Conservation (phyloP, 352 stramenopile species). For the Pseudoperonospora humuli region DNA sequence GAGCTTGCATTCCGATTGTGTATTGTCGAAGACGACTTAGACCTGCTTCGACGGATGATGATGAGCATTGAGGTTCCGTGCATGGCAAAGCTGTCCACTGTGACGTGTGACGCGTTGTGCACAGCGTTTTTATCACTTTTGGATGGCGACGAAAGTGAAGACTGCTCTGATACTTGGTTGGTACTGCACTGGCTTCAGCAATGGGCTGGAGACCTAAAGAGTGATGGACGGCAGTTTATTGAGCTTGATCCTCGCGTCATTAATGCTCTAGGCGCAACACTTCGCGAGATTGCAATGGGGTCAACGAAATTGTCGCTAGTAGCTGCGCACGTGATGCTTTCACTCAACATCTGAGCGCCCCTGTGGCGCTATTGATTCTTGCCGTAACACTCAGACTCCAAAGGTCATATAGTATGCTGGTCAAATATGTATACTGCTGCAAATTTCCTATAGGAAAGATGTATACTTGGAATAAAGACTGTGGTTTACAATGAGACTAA, state of each 20-base stretch:
- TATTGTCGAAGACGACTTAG: conserved; percentile 45
- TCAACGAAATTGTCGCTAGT: conserved; percentile 26
- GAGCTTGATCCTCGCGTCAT: no score
- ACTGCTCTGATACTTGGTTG: conserved; percentile 31
- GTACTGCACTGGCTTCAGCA: conserved; percentile 41
- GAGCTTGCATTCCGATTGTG: conserved; percentile 49
- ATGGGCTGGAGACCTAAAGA: conserved; percentile 7
- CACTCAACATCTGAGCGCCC: conserved; percentile 23
- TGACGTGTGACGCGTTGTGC: conserved; percentile 42
- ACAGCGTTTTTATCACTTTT: conserved; percentile 49
- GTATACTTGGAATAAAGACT: no score
- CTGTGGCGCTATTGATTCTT: no score
- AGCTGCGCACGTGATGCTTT: conserved; percentile 33
- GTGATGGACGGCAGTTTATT: conserved; percentile 10
- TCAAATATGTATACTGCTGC: no score
- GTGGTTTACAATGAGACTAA: no score
- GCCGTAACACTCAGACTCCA: no score
- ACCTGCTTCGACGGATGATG: conserved; percentile 25
- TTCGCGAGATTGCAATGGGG: conserved; percentile 19
- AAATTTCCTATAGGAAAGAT: no score
- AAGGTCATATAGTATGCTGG: no score
- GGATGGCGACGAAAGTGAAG: conserved; percentile 19
- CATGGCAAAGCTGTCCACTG: no score
- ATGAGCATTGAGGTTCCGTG: conserved; percentile 26
- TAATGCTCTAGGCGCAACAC: conserved; percentile 26